These are phyloP conservation scores for Lachancea sp. DNA, from an alignment of 805 yeast genomes.

Conservation along the genomic window DNA sequence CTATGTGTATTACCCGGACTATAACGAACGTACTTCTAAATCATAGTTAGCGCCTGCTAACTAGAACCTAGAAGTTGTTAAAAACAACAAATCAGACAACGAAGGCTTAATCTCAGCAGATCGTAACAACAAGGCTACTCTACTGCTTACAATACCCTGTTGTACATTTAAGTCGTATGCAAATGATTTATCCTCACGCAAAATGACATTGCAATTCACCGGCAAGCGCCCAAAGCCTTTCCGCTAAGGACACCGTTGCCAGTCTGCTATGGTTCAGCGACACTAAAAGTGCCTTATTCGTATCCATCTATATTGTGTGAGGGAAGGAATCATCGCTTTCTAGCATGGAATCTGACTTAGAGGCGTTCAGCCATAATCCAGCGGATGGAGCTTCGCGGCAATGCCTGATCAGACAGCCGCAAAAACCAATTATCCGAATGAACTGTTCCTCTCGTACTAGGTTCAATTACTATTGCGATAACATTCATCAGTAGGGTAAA, in stretches of 20 bases:
- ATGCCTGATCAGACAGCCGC: slow-evolving; percentile 43
- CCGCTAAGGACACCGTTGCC: slow-evolving; percentile 35
- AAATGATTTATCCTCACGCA: slow-evolving; percentile 44
- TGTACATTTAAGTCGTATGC: slow-evolving; percentile 43
- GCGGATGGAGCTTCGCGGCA: slow-evolving; percentile 46
- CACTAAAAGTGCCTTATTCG: slow-evolving; percentile 36
- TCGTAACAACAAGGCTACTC: slow-evolving; percentile 51
- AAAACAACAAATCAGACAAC: slow-evolving; percentile 34
- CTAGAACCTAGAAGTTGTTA: slow-evolving; percentile 12
- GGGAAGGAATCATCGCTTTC: slow-evolving; percentile 39
- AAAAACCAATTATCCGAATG: slow-evolving; percentile 42
- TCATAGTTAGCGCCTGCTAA: slow-evolving; percentile 10
- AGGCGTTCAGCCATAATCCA: slow-evolving; percentile 46
- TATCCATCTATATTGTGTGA: slow-evolving; percentile 39
- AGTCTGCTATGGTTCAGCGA: slow-evolving; percentile 41
- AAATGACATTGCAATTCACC: slow-evolving; percentile 39
- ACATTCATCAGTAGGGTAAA: slow-evolving; percentile 39
- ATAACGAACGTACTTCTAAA: slow-evolving; percentile 6
- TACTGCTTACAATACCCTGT: slow-evolving; percentile 45
- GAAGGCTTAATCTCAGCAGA: slow-evolving; percentile 44
- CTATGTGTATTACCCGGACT: slow-evolving; percentile 6
- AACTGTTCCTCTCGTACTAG: slow-evolving; percentile 43
- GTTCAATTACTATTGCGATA: slow-evolving; percentile 39
- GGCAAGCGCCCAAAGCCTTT: slow-evolving; percentile 38
- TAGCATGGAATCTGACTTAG: slow-evolving; percentile 51